Percentiles rank a stretch among this genome's conserved stretches.
Evolutionary conservation across 352 stramenopile genomes (phyloP).

Genomic region (Globisporangium carolinianum): DNA sequence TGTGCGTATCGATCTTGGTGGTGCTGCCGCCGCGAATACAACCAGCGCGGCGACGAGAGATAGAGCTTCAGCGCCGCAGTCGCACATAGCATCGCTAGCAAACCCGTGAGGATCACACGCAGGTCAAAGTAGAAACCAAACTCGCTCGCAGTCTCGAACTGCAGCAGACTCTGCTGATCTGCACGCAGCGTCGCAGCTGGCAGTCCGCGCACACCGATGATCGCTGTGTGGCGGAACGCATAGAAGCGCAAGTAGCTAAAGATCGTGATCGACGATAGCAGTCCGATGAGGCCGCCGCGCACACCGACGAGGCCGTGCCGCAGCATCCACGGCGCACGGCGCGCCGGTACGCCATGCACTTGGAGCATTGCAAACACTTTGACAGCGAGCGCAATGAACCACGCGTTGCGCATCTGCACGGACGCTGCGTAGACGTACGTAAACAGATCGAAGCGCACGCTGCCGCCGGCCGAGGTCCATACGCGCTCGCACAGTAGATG

Average conservation of each 20-base stretch:
- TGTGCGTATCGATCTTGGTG: not conserved
- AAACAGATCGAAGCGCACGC: conserved; percentile 13
- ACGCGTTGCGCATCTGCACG: conserved; percentile 35
- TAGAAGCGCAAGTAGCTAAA: conserved; percentile 7
- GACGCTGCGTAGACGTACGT: conserved; percentile 12
- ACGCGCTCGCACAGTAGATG: conserved; percentile 17
- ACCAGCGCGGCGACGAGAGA: not conserved
- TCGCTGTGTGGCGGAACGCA: not conserved
- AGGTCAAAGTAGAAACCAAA: conserved; percentile 12
- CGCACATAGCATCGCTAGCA: not conserved
- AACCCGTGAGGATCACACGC: not conserved
- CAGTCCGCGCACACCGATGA: not conserved
- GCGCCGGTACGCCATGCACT: not conserved
- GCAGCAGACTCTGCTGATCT: not conserved
- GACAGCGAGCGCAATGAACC: conserved; percentile 9
- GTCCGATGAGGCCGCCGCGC: conserved; percentile 7
- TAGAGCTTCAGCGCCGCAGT: not conserved
- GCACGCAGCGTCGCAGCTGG: not conserved
- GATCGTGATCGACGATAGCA: conserved; percentile 7
- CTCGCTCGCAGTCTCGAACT: conserved; percentile 1
- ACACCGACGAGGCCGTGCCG: conserved; percentile 6
- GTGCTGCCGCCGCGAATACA: not conserved
- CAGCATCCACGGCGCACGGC: not conserved
- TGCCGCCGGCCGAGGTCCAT: conserved; percentile 17
- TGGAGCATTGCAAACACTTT: not conserved